A percentile compares a stretch with the other conserved stretches of the same genome.
phyloP scores from a whole-genome alignment of 1,284 basidiomycete species.

The Pisolithus thermaeus region DNA sequence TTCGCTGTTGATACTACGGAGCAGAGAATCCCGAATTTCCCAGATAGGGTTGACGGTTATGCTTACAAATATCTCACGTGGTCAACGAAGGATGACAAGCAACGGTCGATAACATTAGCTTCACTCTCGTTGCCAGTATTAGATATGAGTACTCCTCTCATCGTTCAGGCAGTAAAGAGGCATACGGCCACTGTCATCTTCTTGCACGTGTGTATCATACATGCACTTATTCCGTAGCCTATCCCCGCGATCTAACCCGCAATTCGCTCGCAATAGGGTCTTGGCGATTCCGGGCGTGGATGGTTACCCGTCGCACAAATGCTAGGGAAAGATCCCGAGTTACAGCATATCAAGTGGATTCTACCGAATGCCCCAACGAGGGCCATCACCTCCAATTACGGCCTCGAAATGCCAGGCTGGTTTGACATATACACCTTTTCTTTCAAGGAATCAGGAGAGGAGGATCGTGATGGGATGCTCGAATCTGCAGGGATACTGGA shows the following conservation, averaged over 20 bases:
- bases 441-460: slow-evolving; percentile 22
- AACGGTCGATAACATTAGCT: no score
- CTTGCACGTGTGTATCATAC: slow-evolving; percentile 58
- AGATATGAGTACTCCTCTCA: neutral
- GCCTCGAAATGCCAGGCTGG: slow-evolving; percentile 66
- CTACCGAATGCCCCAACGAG: slow-evolving; percentile 32
- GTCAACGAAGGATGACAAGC: no score
- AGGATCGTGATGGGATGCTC: slow-evolving; percentile 32
- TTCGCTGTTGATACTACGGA: no score
- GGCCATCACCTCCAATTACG: slow-evolving; percentile 59
- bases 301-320: slow-evolving; percentile 72
- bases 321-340: slow-evolving; percentile 36
- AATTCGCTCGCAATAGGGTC: slow-evolving; percentile 39
- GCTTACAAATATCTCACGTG: no score
- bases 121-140: slow-evolving; percentile 15
- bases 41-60: no score
- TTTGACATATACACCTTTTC: slow-evolving; percentile 66
- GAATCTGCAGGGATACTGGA: slow-evolving; percentile 59
- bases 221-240: neutral
- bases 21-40: no score
- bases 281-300: slow-evolving; percentile 65
- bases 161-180: neutral
- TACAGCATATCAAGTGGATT: slow-evolving; percentile 75
- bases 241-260: neutral
- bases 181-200: slow-evolving; percentile 86